Conservation (phyloP, 2,329 filamentous ascomycete genomes). For the Clarireedia sp. region DNA sequence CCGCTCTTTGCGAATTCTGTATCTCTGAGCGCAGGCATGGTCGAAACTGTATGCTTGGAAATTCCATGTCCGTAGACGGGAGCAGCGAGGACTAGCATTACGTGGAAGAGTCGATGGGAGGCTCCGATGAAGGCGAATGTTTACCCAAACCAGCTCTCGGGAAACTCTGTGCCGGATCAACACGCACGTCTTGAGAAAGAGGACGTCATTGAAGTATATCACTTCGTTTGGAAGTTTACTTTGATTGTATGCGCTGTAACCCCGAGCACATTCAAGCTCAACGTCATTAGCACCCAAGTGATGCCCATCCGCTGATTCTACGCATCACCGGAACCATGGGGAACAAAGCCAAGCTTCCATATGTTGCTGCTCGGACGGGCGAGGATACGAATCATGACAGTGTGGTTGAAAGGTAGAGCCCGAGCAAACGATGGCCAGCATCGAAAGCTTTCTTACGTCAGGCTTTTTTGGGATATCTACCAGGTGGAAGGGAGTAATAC, state of each 20-base stretch:
- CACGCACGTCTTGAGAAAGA: neutral
- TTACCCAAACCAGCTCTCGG: slow-evolving; percentile 36
- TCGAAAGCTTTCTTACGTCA: neutral
- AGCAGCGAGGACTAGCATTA: slow-evolving; percentile 37
- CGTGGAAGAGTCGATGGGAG: slow-evolving; percentile 43
- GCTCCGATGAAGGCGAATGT: slow-evolving; percentile 39
- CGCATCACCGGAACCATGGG: slow-evolving; percentile 36
- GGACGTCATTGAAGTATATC: neutral
- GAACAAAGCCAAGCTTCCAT: slow-evolving; percentile 34
- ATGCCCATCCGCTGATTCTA: slow-evolving; percentile 34
- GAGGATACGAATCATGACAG: slow-evolving; percentile 33
- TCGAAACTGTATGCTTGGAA: slow-evolving; percentile 32
- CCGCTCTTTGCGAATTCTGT: neutral
- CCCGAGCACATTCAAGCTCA: slow-evolving; percentile 33
- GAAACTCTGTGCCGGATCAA: slow-evolving; percentile 29
- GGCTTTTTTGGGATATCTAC: neutral
- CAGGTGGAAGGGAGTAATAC: slow-evolving; percentile 11
- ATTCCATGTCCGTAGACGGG: slow-evolving; percentile 32
- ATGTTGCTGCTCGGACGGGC: slow-evolving; percentile 35
- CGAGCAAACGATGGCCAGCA: slow-evolving; percentile 32
- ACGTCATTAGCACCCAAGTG: slow-evolving; percentile 33
- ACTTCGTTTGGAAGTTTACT: slow-evolving; percentile 11
- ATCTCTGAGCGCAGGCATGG: slow-evolving; percentile 15
- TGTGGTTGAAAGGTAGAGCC: slow-evolving; percentile 31
- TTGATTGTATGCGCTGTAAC: slow-evolving; percentile 33